Conservation (phyloP, 805 yeast genomes). For the Candida coquimbonensis region DNA sequence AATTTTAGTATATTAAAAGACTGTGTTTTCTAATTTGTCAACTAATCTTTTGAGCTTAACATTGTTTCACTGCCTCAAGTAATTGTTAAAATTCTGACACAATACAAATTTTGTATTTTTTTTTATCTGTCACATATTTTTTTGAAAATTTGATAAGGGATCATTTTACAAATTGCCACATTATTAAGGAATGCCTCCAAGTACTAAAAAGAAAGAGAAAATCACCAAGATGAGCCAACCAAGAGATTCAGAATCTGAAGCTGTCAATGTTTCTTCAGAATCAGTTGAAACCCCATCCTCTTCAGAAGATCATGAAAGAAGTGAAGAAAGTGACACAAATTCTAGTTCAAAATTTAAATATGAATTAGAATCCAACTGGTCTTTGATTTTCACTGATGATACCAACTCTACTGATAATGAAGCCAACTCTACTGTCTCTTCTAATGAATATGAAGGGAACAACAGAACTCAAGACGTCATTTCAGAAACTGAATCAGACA, state of each 20-base stretch:
- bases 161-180: not conserved
- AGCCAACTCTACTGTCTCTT: slow-evolving; percentile 17
- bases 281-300: slow-evolving; percentile 1
- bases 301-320: not conserved
- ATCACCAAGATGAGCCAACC: no score
- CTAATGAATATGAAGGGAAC: slow-evolving; percentile 11
- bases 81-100: not conserved
- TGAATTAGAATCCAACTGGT: slow-evolving; percentile 23
- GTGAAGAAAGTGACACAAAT: slow-evolving; percentile 1
- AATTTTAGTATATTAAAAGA: no score
- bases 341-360: slow-evolving; percentile 11
- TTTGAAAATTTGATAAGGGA: not conserved
- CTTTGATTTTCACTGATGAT: slow-evolving; percentile 24
- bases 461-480: slow-evolving; percentile 8
- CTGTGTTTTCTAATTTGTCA: no score
- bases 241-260: not conserved
- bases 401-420: slow-evolving; percentile 23
- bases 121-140: not conserved
- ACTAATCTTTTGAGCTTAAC: no score
- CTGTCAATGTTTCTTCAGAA: not conserved
- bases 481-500: slow-evolving; percentile 17
- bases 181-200: not conserved
- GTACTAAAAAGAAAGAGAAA: not conserved
- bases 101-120: not conserved
- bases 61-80: no score